Conservation (phyloP, 2,329 filamentous ascomycete species). For the Aspergillus tanneri region DNA sequence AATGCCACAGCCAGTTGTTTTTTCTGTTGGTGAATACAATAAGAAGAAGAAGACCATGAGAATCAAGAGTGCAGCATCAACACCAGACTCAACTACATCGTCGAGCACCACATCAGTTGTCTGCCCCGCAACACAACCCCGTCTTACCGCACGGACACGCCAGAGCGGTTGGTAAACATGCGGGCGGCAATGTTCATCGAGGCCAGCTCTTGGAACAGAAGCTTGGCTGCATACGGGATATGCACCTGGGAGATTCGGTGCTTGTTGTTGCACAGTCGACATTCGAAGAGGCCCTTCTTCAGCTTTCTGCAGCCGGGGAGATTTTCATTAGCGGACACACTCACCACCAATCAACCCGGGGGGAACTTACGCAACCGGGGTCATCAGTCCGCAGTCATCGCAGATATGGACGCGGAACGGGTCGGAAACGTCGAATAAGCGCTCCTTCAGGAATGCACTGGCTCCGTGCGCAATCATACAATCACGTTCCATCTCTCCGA, state of each 20-base stretch:
- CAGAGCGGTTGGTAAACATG: constrained; percentile 78
- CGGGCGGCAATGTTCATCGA: constrained; percentile 98
- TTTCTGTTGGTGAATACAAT: constrained; percentile 18
- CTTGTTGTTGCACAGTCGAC: constrained; percentile 97
- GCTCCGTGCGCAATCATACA: constrained; percentile 99
- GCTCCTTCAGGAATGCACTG: constrained; percentile 93
- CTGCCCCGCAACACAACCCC: background rate
- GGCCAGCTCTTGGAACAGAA: constrained; percentile 96
- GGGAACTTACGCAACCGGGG: constrained; percentile 89
- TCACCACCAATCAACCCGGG: constrained; percentile 1
- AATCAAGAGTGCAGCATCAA: too few species aligned
- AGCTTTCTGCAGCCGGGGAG: constrained; percentile 64
- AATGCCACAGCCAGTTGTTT: constrained; percentile 25
- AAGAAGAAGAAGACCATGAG: constrained; percentile 7
- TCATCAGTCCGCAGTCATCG: constrained; percentile 98
- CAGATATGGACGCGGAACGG: constrained; percentile 98
- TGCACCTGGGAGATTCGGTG: constrained; percentile 97
- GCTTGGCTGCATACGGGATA: constrained; percentile 95
- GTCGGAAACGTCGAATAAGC: constrained; percentile 94
- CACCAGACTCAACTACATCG: background rate
- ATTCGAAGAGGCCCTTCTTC: constrained; percentile 94
- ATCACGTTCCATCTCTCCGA: constrained; percentile 99
- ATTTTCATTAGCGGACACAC: constrained; percentile 26
- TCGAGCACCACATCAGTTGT: background rate
- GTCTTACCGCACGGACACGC: constrained; percentile 43